Evolutionary conservation across 192 early-diverging fungal genomes (phyloP), one percentile per base, ranked within the genome.

Genomic region (Coemansia sp.): DNA sequence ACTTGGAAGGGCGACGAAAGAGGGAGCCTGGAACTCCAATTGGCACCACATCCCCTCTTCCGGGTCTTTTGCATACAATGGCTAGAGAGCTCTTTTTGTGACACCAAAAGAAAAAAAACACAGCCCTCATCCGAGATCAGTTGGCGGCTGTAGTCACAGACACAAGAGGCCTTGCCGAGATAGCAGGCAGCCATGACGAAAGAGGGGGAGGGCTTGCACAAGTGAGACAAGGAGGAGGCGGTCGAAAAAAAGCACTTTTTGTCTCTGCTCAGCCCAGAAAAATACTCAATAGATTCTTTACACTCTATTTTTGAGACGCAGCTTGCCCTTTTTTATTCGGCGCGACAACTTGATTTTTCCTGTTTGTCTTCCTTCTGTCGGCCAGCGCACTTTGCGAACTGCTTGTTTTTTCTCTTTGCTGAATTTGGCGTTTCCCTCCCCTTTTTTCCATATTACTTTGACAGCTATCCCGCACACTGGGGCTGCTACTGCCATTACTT

Each of bases 91-190:
- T 38, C 37, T 38, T 38, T 38, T 13, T 13, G 37, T 38, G 37
- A 38, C 42, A 16, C 39, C 39, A 42, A 42, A 16, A 16, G 39
- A 14, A 45, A n/a, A 45, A n/a, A 8, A n/a, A 20, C 16, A 31
- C 39, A 39, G n/a, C 45, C 61, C 45, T 62, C 39, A 42, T 48
- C 39, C 39, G 36, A 62, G 45, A 42, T 28, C 50, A 16, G 13
- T 53, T 23, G 41, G 50, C 23, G 25, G 50, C 50, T 53, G 26
- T 16, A 28, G 50, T 23, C 26, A 31, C 25, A 21, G 12, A 53
- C 12, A 12, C 25, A 31, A 23, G 21, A 47, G 8, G 45, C 45
- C 16, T 47, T 12, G 50, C 14, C 9, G 50, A 28, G 10, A 23
- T 53, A 31, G 47, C 20, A 20, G 41, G 8, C 38, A 41, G 42